phyloP scores from a whole-genome alignment of 345 rosid species.

The Salix dunnii region DNA sequence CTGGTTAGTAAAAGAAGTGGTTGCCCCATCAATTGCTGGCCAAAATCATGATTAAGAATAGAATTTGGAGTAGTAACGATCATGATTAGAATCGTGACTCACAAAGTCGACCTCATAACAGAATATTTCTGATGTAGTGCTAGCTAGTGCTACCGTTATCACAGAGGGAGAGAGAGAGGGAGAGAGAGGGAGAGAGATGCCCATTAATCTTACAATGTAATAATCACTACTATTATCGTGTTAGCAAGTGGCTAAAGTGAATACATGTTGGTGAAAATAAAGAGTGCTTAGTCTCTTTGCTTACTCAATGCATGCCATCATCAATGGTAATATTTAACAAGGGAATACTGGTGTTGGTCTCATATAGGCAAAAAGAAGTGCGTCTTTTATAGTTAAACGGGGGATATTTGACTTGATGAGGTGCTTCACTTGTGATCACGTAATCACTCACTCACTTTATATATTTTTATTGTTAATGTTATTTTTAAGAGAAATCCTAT shows the following conservation, averaged over 20 bases:
- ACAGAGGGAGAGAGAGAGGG: not conserved
- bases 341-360: not conserved
- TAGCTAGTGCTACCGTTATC: constrained; percentile 29
- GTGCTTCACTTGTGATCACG: not conserved
- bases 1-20: constrained; percentile 39
- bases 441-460: not conserved
- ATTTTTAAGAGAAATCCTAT: not conserved
- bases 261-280: not conserved
- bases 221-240: not conserved
- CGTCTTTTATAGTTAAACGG: not conserved
- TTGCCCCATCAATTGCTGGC: constrained; percentile 71
- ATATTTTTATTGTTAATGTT: not conserved
- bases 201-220: not conserved
- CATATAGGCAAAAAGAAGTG: too few species aligned
- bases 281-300: not conserved
- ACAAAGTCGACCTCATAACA: constrained; percentile 37
- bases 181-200: too few species aligned
- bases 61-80: constrained; percentile 44
- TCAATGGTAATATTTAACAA: not conserved
- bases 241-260: not conserved
- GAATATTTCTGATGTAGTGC: constrained; percentile 24
- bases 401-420: not conserved
- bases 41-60: constrained; percentile 58
- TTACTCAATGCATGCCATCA: not conserved
- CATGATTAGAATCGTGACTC: constrained; percentile 59